A percentile compares a stretch with the other conserved stretches of the same genome.
Evolutionary conservation across 2,329 filamentous ascomycete species (phyloP).

Genomic region (Aspergillus sp.): DNA sequence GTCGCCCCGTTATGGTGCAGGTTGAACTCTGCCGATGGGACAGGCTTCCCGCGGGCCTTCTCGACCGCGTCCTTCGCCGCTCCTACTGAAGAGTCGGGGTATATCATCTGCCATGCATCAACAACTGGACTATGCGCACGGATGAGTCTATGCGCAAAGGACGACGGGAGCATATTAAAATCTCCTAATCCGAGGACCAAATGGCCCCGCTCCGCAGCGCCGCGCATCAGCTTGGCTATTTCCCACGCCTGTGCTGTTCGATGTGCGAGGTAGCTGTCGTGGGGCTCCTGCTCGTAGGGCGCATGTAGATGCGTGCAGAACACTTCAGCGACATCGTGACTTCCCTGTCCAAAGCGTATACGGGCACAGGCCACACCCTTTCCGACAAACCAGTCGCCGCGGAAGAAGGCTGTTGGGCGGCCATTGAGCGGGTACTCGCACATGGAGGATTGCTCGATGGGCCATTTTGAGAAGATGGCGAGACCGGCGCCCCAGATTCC

Average conservation of each 20-base stretch:
- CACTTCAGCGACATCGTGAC: conserved; percentile 73
- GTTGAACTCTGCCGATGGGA: conserved; percentile 78
- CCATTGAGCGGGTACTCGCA: conserved; percentile 86
- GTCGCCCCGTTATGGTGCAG: conserved; percentile 79
- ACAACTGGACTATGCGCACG: conserved; percentile 73
- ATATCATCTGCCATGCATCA: conserved; percentile 81
- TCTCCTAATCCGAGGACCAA: conserved; percentile 85
- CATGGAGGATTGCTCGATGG: conserved; percentile 88
- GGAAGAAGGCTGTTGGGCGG: conserved; percentile 86
- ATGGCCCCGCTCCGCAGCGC: conserved; percentile 75
- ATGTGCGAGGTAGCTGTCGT: conserved; percentile 87
- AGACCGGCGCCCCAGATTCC: conserved; percentile 88
- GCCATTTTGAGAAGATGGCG: conserved; percentile 87
- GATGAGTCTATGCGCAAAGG: conserved; percentile 79
- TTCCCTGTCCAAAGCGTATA: conserved; percentile 65
- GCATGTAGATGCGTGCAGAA: conserved; percentile 93
- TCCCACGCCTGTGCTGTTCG: conserved; percentile 94
- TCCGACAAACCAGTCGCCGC: conserved; percentile 94
- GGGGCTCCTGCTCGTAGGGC: conserved; percentile 75
- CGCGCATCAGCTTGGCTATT: conserved; percentile 82
- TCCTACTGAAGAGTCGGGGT: conserved; percentile 81
- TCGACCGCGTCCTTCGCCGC: conserved; percentile 68
- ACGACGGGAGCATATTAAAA: conserved; percentile 94
- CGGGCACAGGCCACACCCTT: conserved; percentile 87
- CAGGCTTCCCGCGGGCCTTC: conserved; percentile 61